Base-by-base conservation (phyloP, 768 basidiomycete species). In the Astraeus odoratus region DNA sequence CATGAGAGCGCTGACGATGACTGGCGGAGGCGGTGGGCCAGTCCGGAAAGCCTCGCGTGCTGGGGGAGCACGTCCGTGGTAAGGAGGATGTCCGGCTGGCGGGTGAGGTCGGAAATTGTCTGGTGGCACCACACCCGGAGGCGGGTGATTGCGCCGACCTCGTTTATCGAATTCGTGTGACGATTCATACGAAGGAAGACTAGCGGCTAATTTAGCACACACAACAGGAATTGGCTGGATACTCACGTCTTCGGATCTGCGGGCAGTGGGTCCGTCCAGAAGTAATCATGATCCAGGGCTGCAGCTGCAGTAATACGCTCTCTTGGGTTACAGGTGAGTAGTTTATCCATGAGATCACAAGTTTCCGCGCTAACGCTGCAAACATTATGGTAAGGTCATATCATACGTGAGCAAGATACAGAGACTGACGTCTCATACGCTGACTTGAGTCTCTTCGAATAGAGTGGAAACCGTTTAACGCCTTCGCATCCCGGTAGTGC, bases 241-340 rank as follows among this genome's bases (percentile, higher is more conserved):
- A 68, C 79, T 47, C 56, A 87, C 87, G 77, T 76, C 62, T 82
- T 86, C 1, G 86, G 87, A 66, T 89, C 86, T 18, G 86, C 86
- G 27, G 93, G 88, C 29, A 91, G 56, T 0, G 95, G 94, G 51
- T 88, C 82, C 0, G 81, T 83, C 89, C 90, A 96, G 64, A 98
- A 96, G 69, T 92, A 98, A 16, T 87, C 82, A 59, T 97, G 92
- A 54, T 93, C 85, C 42, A 97, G 74, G 0, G 94, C 94, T 47
- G 90, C 75, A 2, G 77, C 65, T 8, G 95, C 95, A 1, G 93
- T 92, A 31, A 92, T 75, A 16, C 95, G 76, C 46, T 86, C 77
- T 49, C 74, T 72, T 2, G 95, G 95, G 60, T 97, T 87, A 54
- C 91, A 83, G 0, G 73, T 80, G 22, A 97, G 68, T 27, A 97